Evolutionary conservation across 495 filamentous ascomycete genomes (phyloP), one percentile per base, ranked within the genome.

Genomic region (Thermothielavioides terrestris): DNA sequence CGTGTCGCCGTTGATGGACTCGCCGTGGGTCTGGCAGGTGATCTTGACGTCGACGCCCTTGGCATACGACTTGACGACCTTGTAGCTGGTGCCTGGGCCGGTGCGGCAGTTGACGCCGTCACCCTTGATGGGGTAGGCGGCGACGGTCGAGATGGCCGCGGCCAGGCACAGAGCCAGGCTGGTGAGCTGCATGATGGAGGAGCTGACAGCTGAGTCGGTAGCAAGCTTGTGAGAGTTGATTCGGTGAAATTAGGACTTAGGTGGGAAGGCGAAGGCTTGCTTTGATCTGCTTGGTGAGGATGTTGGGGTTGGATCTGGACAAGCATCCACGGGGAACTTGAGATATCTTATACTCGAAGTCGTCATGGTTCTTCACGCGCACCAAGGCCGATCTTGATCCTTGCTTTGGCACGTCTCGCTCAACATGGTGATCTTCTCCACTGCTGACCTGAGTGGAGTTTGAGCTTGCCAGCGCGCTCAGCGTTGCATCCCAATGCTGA

Each of bases 71-170:
- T 35, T 47, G 36, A 50, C 42, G 40, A 56, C 48, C n/a, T n/a
- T 32, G 55, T 30, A 46, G 28, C 15, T 44, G 28, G 60, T 63
- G 15, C 35, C 34, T 12, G 60, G 58, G 34, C 46, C 52, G 10
- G 43, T 21, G 32, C 54, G 60, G 51, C 60, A 63, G 58, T 61
- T 55, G 48, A 63, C 52, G 27, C 12, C 31, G 52, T 61, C 42
- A 40, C 15, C 43, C 1, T 21, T 49, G 43, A 61, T 55, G 17
- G 54, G 51, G 49, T 61, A 58, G 23, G 56, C 56, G 31, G 28
- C 28, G 40, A 38, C 49, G 7, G 43, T 8, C 1, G 49, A 46
- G 38, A 49, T 14, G 36, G 15, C 37, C 6, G 54, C 12, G 12
- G 49, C 49, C 27, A 56, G 25, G 37, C 32, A 31, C 23, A 46